Percentiles rank a stretch among this genome's conserved stretches.
These are phyloP conservation scores for Rosa persica DNA, from an alignment of 306 rosid genomes.

Conservation along the genomic window DNA sequence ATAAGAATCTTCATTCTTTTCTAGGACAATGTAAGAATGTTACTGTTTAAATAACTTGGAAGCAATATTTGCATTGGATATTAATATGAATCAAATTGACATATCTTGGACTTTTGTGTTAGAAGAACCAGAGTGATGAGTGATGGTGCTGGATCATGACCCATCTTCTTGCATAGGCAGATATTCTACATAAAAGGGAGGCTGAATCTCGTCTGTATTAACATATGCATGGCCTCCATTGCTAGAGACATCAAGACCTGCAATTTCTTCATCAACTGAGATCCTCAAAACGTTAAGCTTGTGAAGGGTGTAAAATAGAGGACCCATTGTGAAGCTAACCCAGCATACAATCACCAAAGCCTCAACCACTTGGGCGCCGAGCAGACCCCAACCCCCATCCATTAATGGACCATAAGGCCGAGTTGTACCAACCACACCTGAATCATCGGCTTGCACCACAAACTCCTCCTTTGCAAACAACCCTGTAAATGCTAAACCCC, in stretches of 20 bases:
- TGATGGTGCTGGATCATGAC: neutral
- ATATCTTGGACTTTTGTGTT: neutral
- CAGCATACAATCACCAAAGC: slow-evolving; percentile 38
- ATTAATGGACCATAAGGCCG: slow-evolving; percentile 60
- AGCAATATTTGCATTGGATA: neutral
- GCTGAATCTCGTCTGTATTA: slow-evolving; percentile 34
- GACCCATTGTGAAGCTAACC: slow-evolving; percentile 73
- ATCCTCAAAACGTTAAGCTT: slow-evolving; percentile 55
- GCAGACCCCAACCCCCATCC: slow-evolving; percentile 72
- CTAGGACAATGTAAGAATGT: too few relatives aligned
- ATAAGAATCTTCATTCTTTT: too few relatives aligned
- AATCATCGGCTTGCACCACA: slow-evolving; percentile 45
- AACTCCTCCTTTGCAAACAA: slow-evolving; percentile 68
- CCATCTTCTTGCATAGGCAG: slow-evolving; percentile 18
- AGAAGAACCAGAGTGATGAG: neutral
- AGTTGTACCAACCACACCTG: slow-evolving; percentile 27
- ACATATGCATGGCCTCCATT: slow-evolving; percentile 73
- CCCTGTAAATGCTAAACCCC: slow-evolving; percentile 78
- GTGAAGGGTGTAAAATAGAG: slow-evolving; percentile 50
- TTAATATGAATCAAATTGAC: neutral
- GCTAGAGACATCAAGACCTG: slow-evolving; percentile 68
- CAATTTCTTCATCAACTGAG: slow-evolving; percentile 45
- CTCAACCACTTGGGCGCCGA: slow-evolving; percentile 62
- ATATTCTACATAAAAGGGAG: slow-evolving; percentile 36
- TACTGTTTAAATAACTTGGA: too few relatives aligned